Evolutionary conservation across 768 basidiomycete species (phyloP), one percentile per base, ranked within the genome.

Genomic region (Rhizopogon rudus): DNA sequence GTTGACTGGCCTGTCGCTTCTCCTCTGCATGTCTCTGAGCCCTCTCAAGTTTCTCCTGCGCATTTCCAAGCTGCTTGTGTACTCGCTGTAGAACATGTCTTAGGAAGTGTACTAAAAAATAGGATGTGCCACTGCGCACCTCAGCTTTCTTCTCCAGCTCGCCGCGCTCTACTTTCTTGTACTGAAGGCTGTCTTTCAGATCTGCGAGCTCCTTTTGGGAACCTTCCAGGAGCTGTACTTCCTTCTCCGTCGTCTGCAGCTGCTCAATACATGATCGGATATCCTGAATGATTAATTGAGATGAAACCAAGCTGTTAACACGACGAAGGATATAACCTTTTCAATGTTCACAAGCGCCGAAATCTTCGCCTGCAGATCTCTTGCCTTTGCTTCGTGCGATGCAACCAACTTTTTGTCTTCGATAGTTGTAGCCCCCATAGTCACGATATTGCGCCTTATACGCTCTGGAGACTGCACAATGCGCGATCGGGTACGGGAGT

Each of bases 401-500:
- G 79, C 74, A 17, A 90, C 76, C 1, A 77, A 77, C 57, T 76
- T 81, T 65, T 90, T 90, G 60, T 95, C 91, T 52, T 88, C 86
- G 16, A 79, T 67, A 1, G 83, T 82, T 0, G 80, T 83, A 6
- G 73, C 65, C 3, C 81, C 78, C 88, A 96, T 92, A n/a, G 81
- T 76, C 10, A 78, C 71, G 62, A 96, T 96, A 42, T 83, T 88
- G 50, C 86, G 82, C 65, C 87, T 89, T 61, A 96, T 88, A 44
- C 93, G 81, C 45, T 96, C 94, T 0, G 94, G 94, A 0, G 91
- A 93, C 67, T 93, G 91, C 3, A 97, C 93, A 58, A 97, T 87
- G 28, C 93, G 83, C 29, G 83, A 75, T 49, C 83, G 78, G 0
- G 84, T 84, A 42, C 86, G 81, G 12, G 73, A 71, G 58, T 91